Evolutionary conservation across 305 asterid species (phyloP).

Genomic region (Fraxinus xanthoxyloides): DNA sequence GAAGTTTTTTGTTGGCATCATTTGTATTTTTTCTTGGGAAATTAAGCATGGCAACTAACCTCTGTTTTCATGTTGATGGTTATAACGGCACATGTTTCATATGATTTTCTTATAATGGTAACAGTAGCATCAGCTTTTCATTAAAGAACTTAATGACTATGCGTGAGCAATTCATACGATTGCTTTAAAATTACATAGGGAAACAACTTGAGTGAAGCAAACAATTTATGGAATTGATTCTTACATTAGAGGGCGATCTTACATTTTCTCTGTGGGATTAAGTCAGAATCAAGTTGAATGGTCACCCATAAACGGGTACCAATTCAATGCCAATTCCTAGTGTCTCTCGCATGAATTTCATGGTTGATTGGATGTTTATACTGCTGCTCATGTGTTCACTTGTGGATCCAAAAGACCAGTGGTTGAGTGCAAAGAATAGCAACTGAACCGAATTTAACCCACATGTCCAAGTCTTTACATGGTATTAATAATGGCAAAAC

Average conservation of each 20-base stretch:
- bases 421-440: not conserved
- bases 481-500: not conserved
- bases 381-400: not conserved
- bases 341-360: not conserved
- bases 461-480: conserved; percentile 21
- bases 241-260: not conserved
- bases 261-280: not conserved
- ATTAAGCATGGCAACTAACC: not conserved
- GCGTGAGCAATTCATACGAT: not conserved
- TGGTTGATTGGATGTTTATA: not conserved
- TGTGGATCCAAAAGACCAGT: not conserved
- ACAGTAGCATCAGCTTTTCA: not conserved
- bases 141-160: conserved; percentile 1
- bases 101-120: not conserved
- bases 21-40: not conserved
- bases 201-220: not conserved
- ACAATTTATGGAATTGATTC: conserved; percentile 7
- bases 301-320: not conserved
- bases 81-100: not conserved
- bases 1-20: not conserved
- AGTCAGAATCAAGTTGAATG: not conserved
- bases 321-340: not conserved
- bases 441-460: not conserved
- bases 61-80: not conserved
- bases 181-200: not conserved